phyloP scores from a whole-genome alignment of 768 basidiomycete species.

The Ramaria sp. region DNA sequence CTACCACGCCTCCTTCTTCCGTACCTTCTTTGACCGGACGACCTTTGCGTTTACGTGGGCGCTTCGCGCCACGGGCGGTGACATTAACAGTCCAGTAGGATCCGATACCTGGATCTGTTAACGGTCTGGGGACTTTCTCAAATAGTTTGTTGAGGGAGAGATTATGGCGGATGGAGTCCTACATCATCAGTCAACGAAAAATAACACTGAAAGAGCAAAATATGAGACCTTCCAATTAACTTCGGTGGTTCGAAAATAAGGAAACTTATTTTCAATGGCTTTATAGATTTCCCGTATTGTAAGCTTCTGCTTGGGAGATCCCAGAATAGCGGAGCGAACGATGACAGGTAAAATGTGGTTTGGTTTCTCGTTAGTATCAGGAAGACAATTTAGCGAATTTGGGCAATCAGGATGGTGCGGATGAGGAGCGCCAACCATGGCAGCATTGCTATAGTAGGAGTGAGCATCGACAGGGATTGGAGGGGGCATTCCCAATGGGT shows the following conservation, averaged over 20 bases:
- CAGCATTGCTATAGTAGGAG: conserved; percentile 6
- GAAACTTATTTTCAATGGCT: conserved; percentile 78
- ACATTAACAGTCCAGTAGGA: conserved; percentile 90
- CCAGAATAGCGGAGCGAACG: conserved; percentile 73
- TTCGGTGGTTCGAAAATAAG: conserved; percentile 70
- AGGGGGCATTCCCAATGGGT: conserved; percentile 6
- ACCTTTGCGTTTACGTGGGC: conserved; percentile 55
- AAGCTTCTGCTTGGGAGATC: conserved; percentile 60
- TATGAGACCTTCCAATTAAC: conserved; percentile 70
- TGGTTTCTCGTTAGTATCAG: conserved; percentile 67
- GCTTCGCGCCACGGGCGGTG: conserved; percentile 71
- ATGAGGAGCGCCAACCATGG: conserved; percentile 27
- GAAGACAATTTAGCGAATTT: conserved; percentile 64
- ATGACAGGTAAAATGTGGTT: conserved; percentile 82
- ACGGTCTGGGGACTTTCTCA: conserved; percentile 71
- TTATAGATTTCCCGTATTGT: conserved; percentile 82
- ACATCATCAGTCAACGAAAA: background rate
- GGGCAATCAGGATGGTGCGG: conserved; percentile 68
- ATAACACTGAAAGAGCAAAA: background rate
- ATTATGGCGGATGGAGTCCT: conserved; percentile 87
- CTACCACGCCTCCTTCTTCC: background rate
- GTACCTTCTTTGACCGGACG: background rate
- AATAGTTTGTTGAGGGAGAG: conserved; percentile 74
- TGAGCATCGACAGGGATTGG: conserved; percentile 7
- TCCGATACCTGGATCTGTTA: conserved; percentile 78